Conservation (phyloP, 2,329 filamentous ascomycete genomes). For the Ramularia collo-cygni region DNA sequence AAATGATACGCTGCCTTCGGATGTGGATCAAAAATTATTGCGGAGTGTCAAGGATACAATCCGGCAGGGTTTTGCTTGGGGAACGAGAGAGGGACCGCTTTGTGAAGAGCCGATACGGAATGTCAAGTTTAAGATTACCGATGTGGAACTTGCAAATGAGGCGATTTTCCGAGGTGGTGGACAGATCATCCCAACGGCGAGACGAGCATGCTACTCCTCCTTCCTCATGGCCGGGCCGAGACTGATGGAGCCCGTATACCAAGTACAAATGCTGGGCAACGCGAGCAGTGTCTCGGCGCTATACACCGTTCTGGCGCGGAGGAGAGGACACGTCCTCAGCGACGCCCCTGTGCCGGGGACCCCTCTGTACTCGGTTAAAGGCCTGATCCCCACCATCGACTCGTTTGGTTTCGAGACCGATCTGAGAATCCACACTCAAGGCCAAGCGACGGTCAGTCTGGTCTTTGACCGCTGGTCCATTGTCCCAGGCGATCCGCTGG, state of each 20-base stretch:
- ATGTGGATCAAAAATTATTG: conserved; percentile 89
- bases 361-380: conserved; percentile 84
- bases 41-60: conserved; percentile 85
- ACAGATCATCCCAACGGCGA: conserved; percentile 92
- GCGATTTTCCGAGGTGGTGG: conserved; percentile 93
- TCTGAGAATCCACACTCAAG: conserved; percentile 90
- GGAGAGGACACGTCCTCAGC: conserved; percentile 86
- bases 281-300: conserved; percentile 81
- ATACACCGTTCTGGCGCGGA: conserved; percentile 83
- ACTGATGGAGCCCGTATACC: conserved; percentile 94
- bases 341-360: conserved; percentile 92
- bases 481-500: conserved; percentile 89
- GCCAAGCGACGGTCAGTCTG: conserved; percentile 79
- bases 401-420: conserved; percentile 98
- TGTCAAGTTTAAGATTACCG: conserved; percentile 93
- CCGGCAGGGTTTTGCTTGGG: conserved; percentile 95
- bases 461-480: conserved; percentile 96
- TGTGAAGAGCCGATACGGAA: conserved; percentile 99
- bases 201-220: conserved; percentile 87
- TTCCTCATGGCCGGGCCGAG: conserved; percentile 96
- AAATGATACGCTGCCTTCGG: conserved; percentile 89
- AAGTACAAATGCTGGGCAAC: conserved; percentile 85
- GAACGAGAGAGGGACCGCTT: conserved; percentile 84
- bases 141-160: conserved; percentile 77
- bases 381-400: conserved; percentile 91